Base-by-base conservation (phyloP, 768 basidiomycete species). In the Boletus reticulatus region DNA sequence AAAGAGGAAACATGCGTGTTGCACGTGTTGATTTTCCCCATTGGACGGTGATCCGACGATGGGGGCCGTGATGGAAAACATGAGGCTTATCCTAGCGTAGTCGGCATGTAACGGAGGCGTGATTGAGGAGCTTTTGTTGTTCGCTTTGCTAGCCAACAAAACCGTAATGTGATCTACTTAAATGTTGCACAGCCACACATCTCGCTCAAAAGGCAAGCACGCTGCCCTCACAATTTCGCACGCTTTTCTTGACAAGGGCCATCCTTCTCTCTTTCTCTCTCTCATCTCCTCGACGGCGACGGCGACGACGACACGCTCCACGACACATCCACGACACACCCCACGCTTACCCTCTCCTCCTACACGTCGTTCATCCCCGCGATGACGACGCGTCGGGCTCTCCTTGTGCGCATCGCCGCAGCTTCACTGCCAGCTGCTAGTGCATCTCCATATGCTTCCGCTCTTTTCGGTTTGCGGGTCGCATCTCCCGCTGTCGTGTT, bases 401-500 rank as follows among this genome's bases (percentile, higher is more conserved):
- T 68, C 22, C 53, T 70, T n/a, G 29, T 29, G 16, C 14, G 45
- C 53, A 60, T 68, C 52, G 60, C 64, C 22, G 60, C 58, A 43
- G 66, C 68, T 31, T 54, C 60, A 2, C 50, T 70, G 16, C 66
- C 64, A 7, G 59, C 60, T 49, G 60, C 43, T 61, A 65, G 62
- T 57, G 53, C 60, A 63, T 62, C 67, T 20, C 50, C 52, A 0
- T 44, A 60, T 20, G 68, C 58, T 36, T 65, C 63, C 39, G 74
- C 84, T 48, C 75, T 86, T 54, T 79, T 85, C 58, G 71, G 78
- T 55, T 71, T 88, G 48, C 82, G 89, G 60, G 72, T 89, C 57
- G 69, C 87, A 36, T 89, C 88, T 39, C 90, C 91, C 41, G 75
- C 81, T 53, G 67, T 89, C 56, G 81, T 90, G 36, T 70, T 87